Evolutionary conservation across 768 basidiomycete genomes (phyloP).

Genomic region (Boletus pseudo-olivaceus): DNA sequence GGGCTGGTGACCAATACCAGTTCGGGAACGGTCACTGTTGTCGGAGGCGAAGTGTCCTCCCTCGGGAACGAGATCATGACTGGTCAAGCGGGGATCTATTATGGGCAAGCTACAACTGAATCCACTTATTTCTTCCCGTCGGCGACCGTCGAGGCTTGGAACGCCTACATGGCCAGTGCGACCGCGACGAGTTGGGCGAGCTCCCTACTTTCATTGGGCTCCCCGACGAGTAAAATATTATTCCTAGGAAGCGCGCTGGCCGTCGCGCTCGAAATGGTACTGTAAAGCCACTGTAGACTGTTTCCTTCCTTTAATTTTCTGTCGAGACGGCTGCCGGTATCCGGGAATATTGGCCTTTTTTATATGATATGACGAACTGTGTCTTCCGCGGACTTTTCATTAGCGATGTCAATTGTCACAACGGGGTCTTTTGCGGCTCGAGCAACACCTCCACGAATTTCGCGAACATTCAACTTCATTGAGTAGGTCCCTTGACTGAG

Average conservation of each 20-base stretch:
- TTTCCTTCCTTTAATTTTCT: no score
- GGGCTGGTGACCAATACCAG: slow-evolving; percentile 38
- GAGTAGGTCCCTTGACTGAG: no score
- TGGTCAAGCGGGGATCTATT: slow-evolving; percentile 53
- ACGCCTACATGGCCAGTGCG: slow-evolving; percentile 45
- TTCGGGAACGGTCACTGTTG: slow-evolving; percentile 28
- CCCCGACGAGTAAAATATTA: no score
- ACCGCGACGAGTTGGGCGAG: slow-evolving; percentile 4
- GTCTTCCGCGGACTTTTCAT: neutral
- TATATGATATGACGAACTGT: no score
- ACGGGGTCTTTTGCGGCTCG: neutral
- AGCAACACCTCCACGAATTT: slow-evolving; percentile 50
- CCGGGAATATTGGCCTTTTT: no score
- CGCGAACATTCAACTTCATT: slow-evolving; percentile 36
- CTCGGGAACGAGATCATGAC: slow-evolving; percentile 47
- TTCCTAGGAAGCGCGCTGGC: no score
- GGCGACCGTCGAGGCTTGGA: slow-evolving; percentile 57
- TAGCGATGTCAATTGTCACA: neutral
- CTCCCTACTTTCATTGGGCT: no score
- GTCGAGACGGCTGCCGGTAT: no score
- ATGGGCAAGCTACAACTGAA: slow-evolving; percentile 44
- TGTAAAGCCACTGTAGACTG: no score
- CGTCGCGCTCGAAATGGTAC: no score
- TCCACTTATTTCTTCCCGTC: slow-evolving; percentile 54
- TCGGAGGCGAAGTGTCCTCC: slow-evolving; percentile 48